Percentiles rank a stretch among this genome's conserved stretches.
Evolutionary conservation across 257 asterid genomes (phyloP).

Genomic region (Striga asiatica): DNA sequence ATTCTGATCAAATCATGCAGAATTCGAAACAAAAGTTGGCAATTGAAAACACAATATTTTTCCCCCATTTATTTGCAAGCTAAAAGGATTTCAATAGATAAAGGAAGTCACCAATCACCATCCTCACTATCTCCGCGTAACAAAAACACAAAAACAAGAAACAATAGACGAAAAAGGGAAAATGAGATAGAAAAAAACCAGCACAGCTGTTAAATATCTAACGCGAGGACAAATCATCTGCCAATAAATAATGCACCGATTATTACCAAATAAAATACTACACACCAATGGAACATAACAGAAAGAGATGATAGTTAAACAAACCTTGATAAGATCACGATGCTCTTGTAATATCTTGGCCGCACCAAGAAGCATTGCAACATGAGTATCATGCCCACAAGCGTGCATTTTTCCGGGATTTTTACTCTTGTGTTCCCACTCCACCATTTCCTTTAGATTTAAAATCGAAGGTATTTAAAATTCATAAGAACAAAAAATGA

Average conservation of each 20-base stretch:
- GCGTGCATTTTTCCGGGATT: conserved; percentile 89
- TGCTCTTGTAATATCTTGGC: conserved; percentile 83
- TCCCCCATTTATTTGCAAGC: too few species aligned
- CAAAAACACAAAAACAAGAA: too few species aligned
- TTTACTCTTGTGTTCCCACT: conserved; percentile 95
- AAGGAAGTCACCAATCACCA: too few species aligned
- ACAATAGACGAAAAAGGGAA: too few species aligned
- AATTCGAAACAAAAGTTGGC: not conserved
- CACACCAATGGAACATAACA: not conserved
- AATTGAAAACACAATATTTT: not conserved
- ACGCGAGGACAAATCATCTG: too few species aligned
- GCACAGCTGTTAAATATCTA: too few species aligned
- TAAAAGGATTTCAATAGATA: not conserved
- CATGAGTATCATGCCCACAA: conserved; percentile 97
- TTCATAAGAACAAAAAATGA: not conserved
- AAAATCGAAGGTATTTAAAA: not conserved
- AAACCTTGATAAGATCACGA: conserved; percentile 48
- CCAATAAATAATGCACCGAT: too few species aligned
- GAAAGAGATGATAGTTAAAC: conserved; percentile 7
- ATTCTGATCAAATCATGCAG: not conserved
- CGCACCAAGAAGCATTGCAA: conserved; percentile 96
- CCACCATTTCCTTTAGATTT: conserved; percentile 84
- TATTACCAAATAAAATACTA: too few species aligned
- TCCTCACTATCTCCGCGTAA: too few species aligned
- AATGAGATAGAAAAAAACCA: too few species aligned